A percentile compares a stretch with the other conserved stretches of the same genome.
Conservation (phyloP, 192 early-diverging fungal species). For the Backusella luteola region DNA sequence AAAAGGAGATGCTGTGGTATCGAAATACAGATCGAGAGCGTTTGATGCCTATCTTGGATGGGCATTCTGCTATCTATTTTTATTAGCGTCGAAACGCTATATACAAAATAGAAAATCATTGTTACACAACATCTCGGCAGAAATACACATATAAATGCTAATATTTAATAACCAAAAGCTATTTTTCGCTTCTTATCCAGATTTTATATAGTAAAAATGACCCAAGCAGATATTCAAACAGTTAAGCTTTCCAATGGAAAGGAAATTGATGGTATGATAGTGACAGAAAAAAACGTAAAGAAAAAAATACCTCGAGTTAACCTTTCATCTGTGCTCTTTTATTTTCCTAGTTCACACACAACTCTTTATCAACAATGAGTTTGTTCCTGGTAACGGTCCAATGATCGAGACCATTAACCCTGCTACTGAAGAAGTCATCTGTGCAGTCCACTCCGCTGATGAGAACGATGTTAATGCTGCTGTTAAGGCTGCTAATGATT, state of each 20-base stretch:
- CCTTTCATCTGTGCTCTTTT: neutral
- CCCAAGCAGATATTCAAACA: slow-evolving; percentile 33
- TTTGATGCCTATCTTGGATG: neutral
- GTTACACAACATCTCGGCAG: neutral
- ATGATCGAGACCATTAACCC: slow-evolving; percentile 64
- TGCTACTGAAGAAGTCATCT: slow-evolving; percentile 55
- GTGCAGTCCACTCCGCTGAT: slow-evolving; percentile 54
- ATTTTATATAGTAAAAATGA: slow-evolving; percentile 8
- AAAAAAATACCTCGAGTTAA: neutral
- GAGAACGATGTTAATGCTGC: slow-evolving; percentile 62
- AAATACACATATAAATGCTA: neutral
- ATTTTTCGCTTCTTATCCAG: neutral
- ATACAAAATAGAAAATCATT: neutral
- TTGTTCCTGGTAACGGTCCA: slow-evolving; percentile 41
- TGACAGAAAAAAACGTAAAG: neutral
- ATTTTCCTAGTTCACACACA: slow-evolving; percentile 35
- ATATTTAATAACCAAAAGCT: neutral
- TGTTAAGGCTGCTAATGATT: slow-evolving; percentile 55
- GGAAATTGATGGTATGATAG: slow-evolving; percentile 18
- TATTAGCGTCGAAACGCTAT: neutral
- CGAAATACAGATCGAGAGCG: neutral
- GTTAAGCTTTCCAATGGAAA: slow-evolving; percentile 23
- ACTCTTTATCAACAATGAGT: slow-evolving; percentile 68
- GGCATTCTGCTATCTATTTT: neutral
- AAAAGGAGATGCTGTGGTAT: neutral